Evolutionary conservation across 495 filamentous ascomycete species (phyloP), one percentile per base, ranked within the genome.

Genomic region (Daldinia childiae): DNA sequence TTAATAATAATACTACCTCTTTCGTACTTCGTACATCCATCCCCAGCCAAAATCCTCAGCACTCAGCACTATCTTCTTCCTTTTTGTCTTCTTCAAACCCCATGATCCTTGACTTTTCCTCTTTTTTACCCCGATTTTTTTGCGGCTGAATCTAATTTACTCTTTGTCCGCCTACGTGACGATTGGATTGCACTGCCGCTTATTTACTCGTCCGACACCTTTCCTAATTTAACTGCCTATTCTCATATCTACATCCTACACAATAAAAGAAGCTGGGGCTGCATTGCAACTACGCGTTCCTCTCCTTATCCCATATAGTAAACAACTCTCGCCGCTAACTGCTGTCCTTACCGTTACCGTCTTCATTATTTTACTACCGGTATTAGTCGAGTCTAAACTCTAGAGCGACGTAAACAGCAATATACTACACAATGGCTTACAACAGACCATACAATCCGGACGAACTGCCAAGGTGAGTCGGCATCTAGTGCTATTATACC

Each of bases 371-470:
- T 57, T 55, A 29, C 27, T 61, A 58, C 32, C 17, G n/a, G 19
- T 58, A 58, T 11, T 29, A 34, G 34, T 26, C 36, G 26, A 59
- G 3, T 19, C 4, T 69, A 51, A 45, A 59, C 36, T 72, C 36
- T 30, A 43, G 19, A 68, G 56, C 29, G 45, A 54, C 39, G 21
- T 43, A 21, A 27, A 64, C 30, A 62, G 51, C 55, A 56, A 41
- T 61, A 63, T 32, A 57, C 41, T 32, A 57, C 41, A 69, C 64
- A 66, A 99, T 98, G 95, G 95, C 95, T 32, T 98, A 99, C 87
- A 97, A 96, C 79, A 88, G 90, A 75, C 86, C 88, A 45, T 93
- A 92, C 82, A 98, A 99, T 76, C 95, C 95, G n/a, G 96, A 99
- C 83, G 93, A 93, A 80, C 89, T 99, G 66, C 95, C 95, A 79